Percentiles rank a stretch among this genome's conserved stretches.
Evolutionary conservation across 176 grass and related monocot genomes (phyloP).

Genomic region (Alloteropsis semialata): DNA sequence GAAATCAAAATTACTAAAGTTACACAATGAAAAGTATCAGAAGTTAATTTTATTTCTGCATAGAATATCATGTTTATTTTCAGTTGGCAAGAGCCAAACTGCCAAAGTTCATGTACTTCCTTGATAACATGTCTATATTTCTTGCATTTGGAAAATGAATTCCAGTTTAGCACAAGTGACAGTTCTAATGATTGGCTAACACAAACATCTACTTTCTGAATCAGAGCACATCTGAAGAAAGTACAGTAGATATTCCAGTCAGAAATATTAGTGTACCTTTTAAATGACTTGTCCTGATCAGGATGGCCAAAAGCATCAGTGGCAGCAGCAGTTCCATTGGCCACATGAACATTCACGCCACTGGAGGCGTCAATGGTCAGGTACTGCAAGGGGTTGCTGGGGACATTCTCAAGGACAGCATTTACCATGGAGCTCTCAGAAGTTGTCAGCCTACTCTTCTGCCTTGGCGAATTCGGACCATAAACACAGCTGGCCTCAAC

Average conservation of each 20-base stretch:
- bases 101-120: background rate
- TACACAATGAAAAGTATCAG: background rate
- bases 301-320: conserved; percentile 34
- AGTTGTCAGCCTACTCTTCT: conserved; percentile 66
- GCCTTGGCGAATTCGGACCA: conserved; percentile 89
- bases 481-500: conserved; percentile 77
- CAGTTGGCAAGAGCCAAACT: background rate
- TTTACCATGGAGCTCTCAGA: conserved; percentile 86
- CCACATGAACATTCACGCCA: conserved; percentile 21
- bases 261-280: conserved; percentile 44
- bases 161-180: background rate
- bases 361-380: conserved; percentile 44
- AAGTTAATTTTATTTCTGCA: background rate
- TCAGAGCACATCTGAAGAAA: conserved; percentile 1
- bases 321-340: conserved; percentile 37
- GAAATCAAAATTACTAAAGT: background rate
- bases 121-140: background rate
- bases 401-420: conserved; percentile 81
- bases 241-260: background rate
- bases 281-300: conserved; percentile 77
- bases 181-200: background rate
- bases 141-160: background rate
- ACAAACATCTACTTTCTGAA: background rate
- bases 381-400: conserved; percentile 82
- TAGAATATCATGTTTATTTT: background rate